Base-by-base conservation (phyloP, 352 stramenopile genomes). In the Elongisporangium undulatum region DNA sequence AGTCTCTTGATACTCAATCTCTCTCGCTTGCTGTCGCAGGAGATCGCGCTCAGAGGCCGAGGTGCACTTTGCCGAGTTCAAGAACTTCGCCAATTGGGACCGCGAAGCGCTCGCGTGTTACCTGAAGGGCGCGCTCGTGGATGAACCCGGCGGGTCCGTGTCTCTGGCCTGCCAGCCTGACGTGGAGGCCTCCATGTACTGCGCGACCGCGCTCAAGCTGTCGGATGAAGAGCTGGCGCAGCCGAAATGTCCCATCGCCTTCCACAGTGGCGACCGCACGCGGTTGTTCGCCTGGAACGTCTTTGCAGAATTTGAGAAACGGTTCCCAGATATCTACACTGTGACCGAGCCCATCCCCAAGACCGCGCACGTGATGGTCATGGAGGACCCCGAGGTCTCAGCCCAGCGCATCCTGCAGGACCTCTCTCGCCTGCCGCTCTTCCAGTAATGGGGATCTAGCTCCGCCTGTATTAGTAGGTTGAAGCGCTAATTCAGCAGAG, bases 41-140 rank as follows among this genome's bases (percentile, higher is more conserved):
- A 41, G 29, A 41, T 41, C 29, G 29, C 29, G 29, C 29, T 41
- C 29, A 41, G 29, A 41, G 5, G 66, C 69, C 12, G 61, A 69
- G 56, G 57, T 72, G 9, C 51, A 74, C 45, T 74, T 77, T 23
- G 20, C 62, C 45, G 58, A 60, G 16, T 66, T 66, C 45, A 53
- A 55, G 38, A 78, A 78, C 57, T 78, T 78, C 62, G 56, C 67
- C 21, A 67, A 69, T 39, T 78, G 71, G 71, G 65, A 78, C 41
- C 67, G 67, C 9, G 71, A 78, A 49, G 57, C 60, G 5, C 62
- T 78, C 16, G 57, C 56, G 1, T 61, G 49, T 29, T 78, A 75
- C 53, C 34, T 78, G 41, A 49, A 12, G 24, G 38, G n/a, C 51
- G 21, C 5, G 51, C 50, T 20, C 17, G 17, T 62, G 19, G 49